Base-by-base conservation (phyloP, 306 rosid genomes). In the Corylus heterophylla region DNA sequence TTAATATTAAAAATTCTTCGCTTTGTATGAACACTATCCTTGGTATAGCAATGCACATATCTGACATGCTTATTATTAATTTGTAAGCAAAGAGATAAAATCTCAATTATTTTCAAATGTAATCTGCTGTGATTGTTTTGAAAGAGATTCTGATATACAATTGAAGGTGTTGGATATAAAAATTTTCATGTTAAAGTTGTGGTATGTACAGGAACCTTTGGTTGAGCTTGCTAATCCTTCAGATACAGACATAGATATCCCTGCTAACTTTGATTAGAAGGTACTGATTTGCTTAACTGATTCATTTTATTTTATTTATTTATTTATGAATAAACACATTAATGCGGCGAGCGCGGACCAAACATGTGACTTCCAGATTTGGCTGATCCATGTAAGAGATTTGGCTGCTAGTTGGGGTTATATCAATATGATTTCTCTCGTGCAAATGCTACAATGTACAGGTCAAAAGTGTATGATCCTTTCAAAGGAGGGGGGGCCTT, bases 231-330 rank as follows among this genome's bases (percentile, higher is more conserved):
- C 95, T 79, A 89, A 88, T 95, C 89, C 98, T 52, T 86, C 92
- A 13, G 92, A 91, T 84, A 89, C 91, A 63, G 97, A 95, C 67
- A 66, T 91, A 71, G 97, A 92, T 83, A 87, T 92, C 83, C 88
- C 94, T 17, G 85, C 90, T 86, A 91, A 88, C 88, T 90, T 92
- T 73, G 94, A 89, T 84, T 92, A 91, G 89, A 94, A 87, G 93
- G 94, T 88, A 89, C 77, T 42, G 54, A 67, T 75, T 79, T 81
- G 71, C 79, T 75, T 73, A 77, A 69, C 71, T 69, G 76, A 78
- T 74, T 81, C 74, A 31, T 31, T 31, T 31, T 31, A 31, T 31
- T 31, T 31, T 31, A 31, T 31, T 31, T 31, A 31, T 31, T 31
- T 31, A 31, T 31, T 31, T 31, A 31, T 31, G 35, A 31, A 31